Evolutionary conservation across 106 monocot genomes (phyloP), one percentile per base, ranked within the genome.

Genomic region (Dioscorea alata): DNA sequence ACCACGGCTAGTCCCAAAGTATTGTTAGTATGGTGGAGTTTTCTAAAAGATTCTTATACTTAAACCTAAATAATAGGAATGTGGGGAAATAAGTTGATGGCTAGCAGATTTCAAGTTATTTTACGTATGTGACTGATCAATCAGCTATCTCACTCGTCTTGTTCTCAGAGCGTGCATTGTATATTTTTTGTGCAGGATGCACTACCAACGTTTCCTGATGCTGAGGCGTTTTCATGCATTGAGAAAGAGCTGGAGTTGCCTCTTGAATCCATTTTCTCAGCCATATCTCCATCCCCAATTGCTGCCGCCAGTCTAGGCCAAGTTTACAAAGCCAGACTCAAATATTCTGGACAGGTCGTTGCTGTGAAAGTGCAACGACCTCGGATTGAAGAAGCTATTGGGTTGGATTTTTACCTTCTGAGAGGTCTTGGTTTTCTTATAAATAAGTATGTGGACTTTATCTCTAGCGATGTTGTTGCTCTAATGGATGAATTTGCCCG

Each of bases 221-320:
- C 58, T 42, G 78, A 92, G 28, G 97, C 97, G 67, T 92, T 99
- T 79, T 67, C 86, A 48, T 92, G 97, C 85, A 99, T 99, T 52
- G 97, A 99, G 66, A 75, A 74, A 65, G 97, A 92, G 64, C 81
- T 99, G 61, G 93, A 83, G 6, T 63, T 88, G 61, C 75, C 93
- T 60, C 79, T 99, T 64, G 93, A 93, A 17, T 90, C 92, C 19
- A 87, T 99, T 61, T 99, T 74, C 77, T 99, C 92, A 48, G 48
- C 70, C 13, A 90, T 93, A 57, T 90, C 99, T 60, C 83, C 92
- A 48, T 90, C 93, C 24, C 99, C 99, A 63, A 93, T 93, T 81
- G 99, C 99, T 33, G 99, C 99, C 56, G 99, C 99, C 8, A 99
- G 99, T 80, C 76, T 99, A 71, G 99, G 99, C 19, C 99, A 99